These are phyloP conservation scores for Orbilia ellipsospora DNA, from an alignment of 2,329 filamentous ascomycete genomes.

Conservation along the genomic window DNA sequence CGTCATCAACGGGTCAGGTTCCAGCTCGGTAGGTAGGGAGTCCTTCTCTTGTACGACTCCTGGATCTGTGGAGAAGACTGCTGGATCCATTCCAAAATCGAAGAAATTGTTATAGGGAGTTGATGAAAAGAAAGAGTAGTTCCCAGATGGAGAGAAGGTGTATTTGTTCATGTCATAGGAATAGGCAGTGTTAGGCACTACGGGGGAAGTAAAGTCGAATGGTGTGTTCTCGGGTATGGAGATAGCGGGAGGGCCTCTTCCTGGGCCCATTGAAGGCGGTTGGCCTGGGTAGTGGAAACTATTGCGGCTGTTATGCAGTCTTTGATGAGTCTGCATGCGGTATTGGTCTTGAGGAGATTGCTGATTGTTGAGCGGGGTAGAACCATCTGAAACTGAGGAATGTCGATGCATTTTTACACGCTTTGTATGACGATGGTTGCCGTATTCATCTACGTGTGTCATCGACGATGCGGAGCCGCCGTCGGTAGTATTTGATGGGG, in stretches of 20 bases:
- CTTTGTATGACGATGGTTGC: slow-evolving; percentile 42
- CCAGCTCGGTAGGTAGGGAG: slow-evolving; percentile 43
- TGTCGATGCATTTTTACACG: slow-evolving; percentile 46
- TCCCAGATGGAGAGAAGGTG: slow-evolving; percentile 47
- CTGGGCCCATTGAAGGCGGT: slow-evolving; percentile 41
- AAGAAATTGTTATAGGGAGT: slow-evolving; percentile 53
- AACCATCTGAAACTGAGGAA: slow-evolving; percentile 47
- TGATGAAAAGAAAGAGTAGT: slow-evolving; percentile 53
- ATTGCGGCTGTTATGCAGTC: slow-evolving; percentile 41
- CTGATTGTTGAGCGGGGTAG: slow-evolving; percentile 43
- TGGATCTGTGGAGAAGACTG: slow-evolving; percentile 44
- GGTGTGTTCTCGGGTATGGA: slow-evolving; percentile 51
- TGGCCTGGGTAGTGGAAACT: slow-evolving; percentile 50
- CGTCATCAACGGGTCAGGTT: slow-evolving; percentile 51
- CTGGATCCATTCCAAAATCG: slow-evolving; percentile 51
- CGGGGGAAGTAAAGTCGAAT: slow-evolving; percentile 49
- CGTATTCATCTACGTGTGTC: slow-evolving; percentile 50
- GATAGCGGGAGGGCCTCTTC: slow-evolving; percentile 35
- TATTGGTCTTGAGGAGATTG: slow-evolving; percentile 52
- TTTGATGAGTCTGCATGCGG: slow-evolving; percentile 52
- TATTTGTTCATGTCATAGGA: slow-evolving; percentile 54
- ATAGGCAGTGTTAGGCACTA: slow-evolving; percentile 47
- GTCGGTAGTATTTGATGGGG: slow-evolving; percentile 49
- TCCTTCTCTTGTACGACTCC: slow-evolving; percentile 46
- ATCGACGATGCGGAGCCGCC: slow-evolving; percentile 50